Percentiles rank a stretch among this genome's conserved stretches.
phyloP scores from a whole-genome alignment of 2,329 filamentous ascomycete species.

The Ambrosiella xylebori region DNA sequence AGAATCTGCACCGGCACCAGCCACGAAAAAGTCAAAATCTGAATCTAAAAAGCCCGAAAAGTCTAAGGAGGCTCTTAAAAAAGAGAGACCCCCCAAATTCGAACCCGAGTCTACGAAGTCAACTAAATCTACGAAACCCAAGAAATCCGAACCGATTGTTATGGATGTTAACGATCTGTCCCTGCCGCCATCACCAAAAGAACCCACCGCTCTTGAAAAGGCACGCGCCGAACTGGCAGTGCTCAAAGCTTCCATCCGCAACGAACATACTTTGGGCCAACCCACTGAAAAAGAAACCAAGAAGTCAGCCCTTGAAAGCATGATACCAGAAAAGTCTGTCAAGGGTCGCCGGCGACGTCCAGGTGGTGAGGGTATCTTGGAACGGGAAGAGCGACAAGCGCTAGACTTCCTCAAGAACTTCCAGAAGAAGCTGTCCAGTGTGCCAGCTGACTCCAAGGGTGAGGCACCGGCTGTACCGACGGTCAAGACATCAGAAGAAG shows the following conservation, averaged over 20 bases:
- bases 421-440: constrained; percentile 3
- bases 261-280: constrained; percentile 29
- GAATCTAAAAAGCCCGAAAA: neutral
- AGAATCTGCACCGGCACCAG: constrained; percentile 1
- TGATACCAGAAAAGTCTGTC: constrained; percentile 57
- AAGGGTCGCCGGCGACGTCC: constrained; percentile 48
- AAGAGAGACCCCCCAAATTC: neutral
- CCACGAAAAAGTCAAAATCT: constrained; percentile 7
- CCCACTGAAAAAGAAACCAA: constrained; percentile 35
- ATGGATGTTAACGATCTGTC: constrained; percentile 6
- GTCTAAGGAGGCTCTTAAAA: neutral
- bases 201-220: constrained; percentile 36
- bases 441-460: neutral
- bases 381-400: constrained; percentile 22
- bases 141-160: neutral
- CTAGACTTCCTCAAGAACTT: constrained; percentile 13
- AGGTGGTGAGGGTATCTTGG: constrained; percentile 31
- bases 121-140: neutral
- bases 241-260: constrained; percentile 65
- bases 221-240: constrained; percentile 69
- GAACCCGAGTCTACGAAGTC: neutral
- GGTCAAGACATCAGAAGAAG: neutral
- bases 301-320: constrained; percentile 51
- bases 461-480: neutral
- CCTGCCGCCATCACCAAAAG: neutral